A percentile compares a stretch with the other conserved stretches of the same genome.
Conservation (phyloP, 768 basidiomycete genomes). For the Lactarius indigo region DNA sequence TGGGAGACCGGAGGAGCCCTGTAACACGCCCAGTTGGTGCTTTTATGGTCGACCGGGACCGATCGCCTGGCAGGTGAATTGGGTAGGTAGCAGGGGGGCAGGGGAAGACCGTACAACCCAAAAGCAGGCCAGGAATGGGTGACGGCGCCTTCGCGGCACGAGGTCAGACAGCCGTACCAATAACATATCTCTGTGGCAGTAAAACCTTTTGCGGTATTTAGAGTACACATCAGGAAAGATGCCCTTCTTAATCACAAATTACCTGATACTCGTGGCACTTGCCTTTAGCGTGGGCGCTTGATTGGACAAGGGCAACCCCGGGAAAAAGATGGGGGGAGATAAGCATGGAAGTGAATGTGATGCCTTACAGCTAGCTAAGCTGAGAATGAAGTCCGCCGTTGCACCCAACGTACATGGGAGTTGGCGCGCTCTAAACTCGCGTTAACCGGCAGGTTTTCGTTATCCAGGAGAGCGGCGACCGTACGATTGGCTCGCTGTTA, state of each 20-base stretch:
- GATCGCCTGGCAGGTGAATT: slow-evolving; percentile 25
- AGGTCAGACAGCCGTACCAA: slow-evolving; percentile 18
- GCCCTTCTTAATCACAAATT: slow-evolving; percentile 21
- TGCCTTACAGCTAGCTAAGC: background rate
- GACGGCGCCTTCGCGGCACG: slow-evolving; percentile 22
- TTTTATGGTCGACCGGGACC: slow-evolving; percentile 23
- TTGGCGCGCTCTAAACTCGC: slow-evolving; percentile 1
- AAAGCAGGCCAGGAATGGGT: slow-evolving; percentile 12
- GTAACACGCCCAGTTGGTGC: slow-evolving; percentile 20
- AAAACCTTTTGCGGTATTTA: slow-evolving; percentile 18
- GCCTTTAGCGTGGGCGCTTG: slow-evolving; percentile 13
- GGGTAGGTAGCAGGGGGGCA: slow-evolving; percentile 9
- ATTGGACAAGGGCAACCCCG: background rate
- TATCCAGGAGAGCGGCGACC: slow-evolving; percentile 14
- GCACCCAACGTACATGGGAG: slow-evolving; percentile 10
- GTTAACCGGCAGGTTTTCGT: slow-evolving; percentile 20
- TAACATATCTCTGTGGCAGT: slow-evolving; percentile 17
- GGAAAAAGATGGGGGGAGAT: slow-evolving; percentile 6
- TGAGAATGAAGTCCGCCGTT: slow-evolving; percentile 14
- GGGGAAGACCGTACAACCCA: slow-evolving; percentile 8
- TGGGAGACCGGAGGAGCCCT: slow-evolving; percentile 22
- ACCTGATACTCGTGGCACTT: slow-evolving; percentile 19
- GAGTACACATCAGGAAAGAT: slow-evolving; percentile 9
- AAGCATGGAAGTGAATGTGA: slow-evolving; percentile 6
- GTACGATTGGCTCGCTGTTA: slow-evolving; percentile 19